Base-by-base conservation (phyloP, 2,329 filamentous ascomycete genomes). In the Paecilomyces formosus region DNA sequence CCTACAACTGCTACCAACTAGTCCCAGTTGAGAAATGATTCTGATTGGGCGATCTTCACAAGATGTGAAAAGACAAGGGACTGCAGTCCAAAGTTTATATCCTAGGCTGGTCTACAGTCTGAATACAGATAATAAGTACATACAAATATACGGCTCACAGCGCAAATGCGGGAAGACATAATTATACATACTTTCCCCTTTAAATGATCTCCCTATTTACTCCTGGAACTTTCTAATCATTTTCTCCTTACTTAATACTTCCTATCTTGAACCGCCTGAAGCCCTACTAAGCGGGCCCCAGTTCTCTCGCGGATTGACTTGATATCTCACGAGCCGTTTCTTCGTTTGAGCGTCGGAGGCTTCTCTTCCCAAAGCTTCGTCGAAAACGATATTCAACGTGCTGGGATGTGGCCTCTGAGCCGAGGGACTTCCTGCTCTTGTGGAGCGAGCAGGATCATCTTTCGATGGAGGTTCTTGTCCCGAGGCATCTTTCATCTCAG, bases 241-340 rank as follows among this genome's bases (percentile, higher is more conserved):
- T 26, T 26, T 2, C 49, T 52, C 21, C 24, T 26, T 26, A 6
- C 24, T 26, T 26, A 6, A 6, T 26, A 26, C 24, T 24, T 52
- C 3, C 22, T 52, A 58, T 54, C 58, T 62, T 54, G 56, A 55
- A 21, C 61, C 58, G 2, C 65, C 65, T 22, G 66, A 63, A 6
- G 78, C 78, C 39, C 76, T 73, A 59, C 71, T 78, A 85, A 96
- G 85, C 1, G 94, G 94, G 0, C 94, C 94, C 94, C 94, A 99
- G 72, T 97, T 94, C 68, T 91, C 87, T 60, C 88, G 81, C 53
- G 94, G 94, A 70, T 97, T 97, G 61, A 87, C 77, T 77, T 96
- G 94, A 74, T 97, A 99, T 62, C 93, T 82, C 57, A 95, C 86
- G 53, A 95, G 80, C 63, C 87, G 88, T 70, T 84, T 87, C 54